Evolutionary conservation across 176 grass and related monocot genomes (phyloP).

Genomic region (Alopecurus myosuroides): DNA sequence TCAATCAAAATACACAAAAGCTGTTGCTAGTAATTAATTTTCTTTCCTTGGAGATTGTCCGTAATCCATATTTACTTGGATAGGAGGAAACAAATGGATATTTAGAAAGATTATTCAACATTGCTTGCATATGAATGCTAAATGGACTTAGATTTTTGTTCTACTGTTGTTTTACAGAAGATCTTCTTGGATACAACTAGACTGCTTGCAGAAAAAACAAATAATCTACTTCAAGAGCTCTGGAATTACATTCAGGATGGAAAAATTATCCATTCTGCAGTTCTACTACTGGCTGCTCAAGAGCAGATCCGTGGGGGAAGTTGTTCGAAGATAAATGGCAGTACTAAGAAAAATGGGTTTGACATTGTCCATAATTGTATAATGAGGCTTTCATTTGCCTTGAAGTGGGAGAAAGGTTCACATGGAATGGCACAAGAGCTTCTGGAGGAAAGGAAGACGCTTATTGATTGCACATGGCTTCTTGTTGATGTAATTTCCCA

Average conservation of each 20-base stretch:
- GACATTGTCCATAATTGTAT: neutral
- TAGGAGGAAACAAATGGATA: too few species aligned
- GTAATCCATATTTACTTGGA: too few species aligned
- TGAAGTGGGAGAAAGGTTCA: neutral
- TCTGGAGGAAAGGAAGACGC: neutral
- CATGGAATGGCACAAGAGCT: neutral
- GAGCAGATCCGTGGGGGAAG: neutral
- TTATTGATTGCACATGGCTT: neutral
- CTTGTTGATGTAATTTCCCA: slow-evolving; percentile 10
- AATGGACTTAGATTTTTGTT: neutral
- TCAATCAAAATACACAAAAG: neutral
- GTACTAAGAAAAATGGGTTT: slow-evolving; percentile 1
- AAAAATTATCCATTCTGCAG: neutral
- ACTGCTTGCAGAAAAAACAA: neutral
- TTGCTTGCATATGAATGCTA: neutral
- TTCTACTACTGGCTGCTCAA: neutral
- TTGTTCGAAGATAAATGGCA: neutral
- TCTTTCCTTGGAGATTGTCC: too few species aligned
- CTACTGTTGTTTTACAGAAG: neutral
- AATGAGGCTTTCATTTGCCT: neutral
- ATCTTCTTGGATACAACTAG: neutral
- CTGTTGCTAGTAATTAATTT: too few species aligned
- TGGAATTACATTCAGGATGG: neutral
- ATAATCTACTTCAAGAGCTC: neutral
- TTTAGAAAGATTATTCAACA: too few species aligned